Evolutionary conservation across 2,329 filamentous ascomycete genomes (phyloP).

Genomic region (Fusarium zealandicum): DNA sequence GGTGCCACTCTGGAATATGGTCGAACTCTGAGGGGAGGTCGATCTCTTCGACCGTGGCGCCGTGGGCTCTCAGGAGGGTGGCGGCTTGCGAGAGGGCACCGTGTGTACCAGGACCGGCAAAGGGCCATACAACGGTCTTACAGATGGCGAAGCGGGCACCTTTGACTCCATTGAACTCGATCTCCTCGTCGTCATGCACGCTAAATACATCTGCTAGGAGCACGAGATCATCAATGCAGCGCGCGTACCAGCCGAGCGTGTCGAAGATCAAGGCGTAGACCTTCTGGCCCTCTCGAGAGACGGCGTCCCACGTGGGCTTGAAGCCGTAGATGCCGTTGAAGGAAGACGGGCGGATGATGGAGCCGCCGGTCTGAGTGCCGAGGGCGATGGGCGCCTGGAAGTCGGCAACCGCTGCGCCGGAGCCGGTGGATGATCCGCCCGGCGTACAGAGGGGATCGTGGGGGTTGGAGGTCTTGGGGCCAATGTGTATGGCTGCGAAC

Average conservation of each 20-base stretch:
- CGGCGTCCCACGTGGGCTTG: constrained; percentile 71
- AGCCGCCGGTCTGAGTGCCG: constrained; percentile 73
- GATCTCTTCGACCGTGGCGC: constrained; percentile 65
- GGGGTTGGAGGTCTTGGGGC: constrained; percentile 65
- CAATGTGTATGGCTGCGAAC: constrained; percentile 64
- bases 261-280: constrained; percentile 67
- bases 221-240: constrained; percentile 65
- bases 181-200: constrained; percentile 53
- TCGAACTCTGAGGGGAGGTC: constrained; percentile 59
- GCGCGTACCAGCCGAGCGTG: constrained; percentile 67
- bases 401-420: constrained; percentile 71
- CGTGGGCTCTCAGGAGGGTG: constrained; percentile 52
- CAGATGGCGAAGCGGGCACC: constrained; percentile 63
- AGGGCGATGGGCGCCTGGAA: constrained; percentile 67
- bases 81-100: constrained; percentile 53
- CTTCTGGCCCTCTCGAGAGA: constrained; percentile 69
- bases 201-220: constrained; percentile 63
- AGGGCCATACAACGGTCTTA: constrained; percentile 62
- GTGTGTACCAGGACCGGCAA: constrained; percentile 55
- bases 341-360: constrained; percentile 68
- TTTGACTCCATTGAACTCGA: constrained; percentile 47
- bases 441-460: constrained; percentile 71
- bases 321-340: constrained; percentile 73
- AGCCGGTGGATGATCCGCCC: constrained; percentile 73
- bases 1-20: constrained; percentile 61